Evolutionary conservation across 768 basidiomycete genomes (phyloP).

Genomic region (Agrocybe chaxingu): DNA sequence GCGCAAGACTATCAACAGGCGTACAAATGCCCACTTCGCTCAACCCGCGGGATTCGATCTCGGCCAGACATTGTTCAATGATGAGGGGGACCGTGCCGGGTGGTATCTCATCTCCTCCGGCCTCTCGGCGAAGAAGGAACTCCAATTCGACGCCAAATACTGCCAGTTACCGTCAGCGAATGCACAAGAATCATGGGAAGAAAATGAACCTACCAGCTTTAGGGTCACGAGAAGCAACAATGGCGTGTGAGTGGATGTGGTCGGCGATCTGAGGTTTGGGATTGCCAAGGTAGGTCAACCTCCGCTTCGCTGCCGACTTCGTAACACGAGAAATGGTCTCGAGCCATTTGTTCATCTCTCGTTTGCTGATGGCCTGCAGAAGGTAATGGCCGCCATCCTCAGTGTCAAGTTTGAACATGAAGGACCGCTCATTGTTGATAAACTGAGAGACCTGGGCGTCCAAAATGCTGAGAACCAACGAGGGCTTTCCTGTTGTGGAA

Average conservation of each 20-base stretch:
- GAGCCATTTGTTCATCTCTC: slow-evolving; percentile 77
- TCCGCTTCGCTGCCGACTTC: slow-evolving; percentile 70
- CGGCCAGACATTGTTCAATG: slow-evolving; percentile 60
- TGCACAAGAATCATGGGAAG: not conserved
- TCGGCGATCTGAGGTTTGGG: slow-evolving; percentile 74
- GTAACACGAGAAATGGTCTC: slow-evolving; percentile 70
- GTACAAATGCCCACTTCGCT: slow-evolving; percentile 82
- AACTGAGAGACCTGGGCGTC: slow-evolving; percentile 69
- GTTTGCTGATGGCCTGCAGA: slow-evolving; percentile 66
- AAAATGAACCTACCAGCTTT: slow-evolving; percentile 53
- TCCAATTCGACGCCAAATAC: slow-evolving; percentile 79
- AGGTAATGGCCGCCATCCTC: slow-evolving; percentile 86
- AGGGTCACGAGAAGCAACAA: slow-evolving; percentile 65
- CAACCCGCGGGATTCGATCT: slow-evolving; percentile 74
- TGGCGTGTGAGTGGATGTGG: slow-evolving; percentile 63
- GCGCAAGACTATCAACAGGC: slow-evolving; percentile 16
- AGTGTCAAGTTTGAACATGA: slow-evolving; percentile 77
- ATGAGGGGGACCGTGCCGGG: slow-evolving; percentile 64
- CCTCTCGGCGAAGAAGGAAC: slow-evolving; percentile 66
- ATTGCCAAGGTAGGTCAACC: slow-evolving; percentile 77
- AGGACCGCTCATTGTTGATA: slow-evolving; percentile 79
- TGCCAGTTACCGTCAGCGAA: slow-evolving; percentile 21
- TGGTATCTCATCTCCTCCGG: slow-evolving; percentile 41
- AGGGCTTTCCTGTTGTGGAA: slow-evolving; percentile 64
- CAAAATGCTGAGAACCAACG: slow-evolving; percentile 69